Evolutionary conservation across 2,329 filamentous ascomycete genomes (phyloP), one percentile per base, ranked within the genome.

Genomic region (Scedosporium boydii): DNA sequence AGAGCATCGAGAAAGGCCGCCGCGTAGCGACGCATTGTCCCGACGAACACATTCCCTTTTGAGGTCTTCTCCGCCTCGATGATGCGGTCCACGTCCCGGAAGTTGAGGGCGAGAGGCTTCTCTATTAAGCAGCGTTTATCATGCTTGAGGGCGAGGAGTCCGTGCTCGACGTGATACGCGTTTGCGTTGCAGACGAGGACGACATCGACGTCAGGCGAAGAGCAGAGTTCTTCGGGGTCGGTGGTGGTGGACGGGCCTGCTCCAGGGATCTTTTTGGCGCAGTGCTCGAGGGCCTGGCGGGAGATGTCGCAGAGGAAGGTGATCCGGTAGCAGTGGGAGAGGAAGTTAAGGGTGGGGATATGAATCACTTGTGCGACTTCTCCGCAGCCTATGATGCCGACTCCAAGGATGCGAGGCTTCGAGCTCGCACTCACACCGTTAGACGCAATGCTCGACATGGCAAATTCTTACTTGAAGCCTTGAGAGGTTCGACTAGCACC

Each of bases 11-110:
- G 70, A 65, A 86, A 86, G 0, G 78, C 76, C 0, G 80, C 72
- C 0, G 85, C 84, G 67, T 86, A 86, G n/a, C 85, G 77, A 21
- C 85, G 75, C 76, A 85, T 85, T 62, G 82, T 85, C 1, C 83
- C 84, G 0, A 88, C 82, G 67, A 87, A 83, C 1, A 86, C 76
- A 4, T 72, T 73, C 0, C 76, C 78, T 10, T 69, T 67, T 0
- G 77, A 76, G 1, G 64, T 66, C 18, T 71, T 69, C 68, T 85
- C 80, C 0, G 83, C 83, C 0, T 73, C 77, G 34, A 80, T 71
- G 23, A 88, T 78, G 0, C 72, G 68, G 27, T 79, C 70, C 0
- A 79, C 72, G 57, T 79, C 78, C 2, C 72, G 74, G 21, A 80
- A 70, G 26, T 75, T 80, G 4, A 87, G 68, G 0, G 82, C 76